Base-by-base conservation (phyloP, 331 rosid species). In the Arachis monticola region DNA sequence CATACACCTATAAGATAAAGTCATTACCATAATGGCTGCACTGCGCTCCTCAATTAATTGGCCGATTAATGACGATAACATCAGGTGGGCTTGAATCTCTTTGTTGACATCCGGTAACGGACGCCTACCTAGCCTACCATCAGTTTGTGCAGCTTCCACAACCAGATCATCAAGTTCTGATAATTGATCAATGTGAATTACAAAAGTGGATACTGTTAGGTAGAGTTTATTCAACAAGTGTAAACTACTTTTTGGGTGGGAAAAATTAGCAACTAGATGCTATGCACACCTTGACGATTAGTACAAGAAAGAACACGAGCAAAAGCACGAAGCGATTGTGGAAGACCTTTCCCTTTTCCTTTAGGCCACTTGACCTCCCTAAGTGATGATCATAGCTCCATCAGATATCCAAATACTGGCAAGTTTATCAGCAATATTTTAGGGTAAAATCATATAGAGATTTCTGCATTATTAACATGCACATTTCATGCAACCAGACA, bases 291-390 rank as follows among this genome's bases (percentile, higher is more conserved):
- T 27, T 86, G 88, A 68, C 73, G 69, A 41, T 78, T 72, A 75
- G 79, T 42, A 79, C 95, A 90, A 73, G 93, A 51, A 40, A 84
- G 77, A 81, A 88, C 81, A 58, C 95, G 96, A 67, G 85, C 93
- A 86, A 87, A 76, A 41, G 98, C 97, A 50, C 90, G 90, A 73
- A 90, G 88, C 67, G 98, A 88, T 65, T 88, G 96, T 1, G 95
- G 95, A 80, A 93, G 72, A 65, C 98, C 97, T 83, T 81, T 87
- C 83, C 89, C 91, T 64, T 84, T 92, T 69, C 85, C 85, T 17
- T 58, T 62, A 75, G 82, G 79, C 13, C 86, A 82, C 65, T 63
- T 80, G 74, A 90, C 93, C 80, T 93, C 95, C 85, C 96, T 93
- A 53, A 9, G 70, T 48, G 79, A 32, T 66, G 27, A 86, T 81